Conservation (phyloP, 164 flowering plant species). For the Hamamelis virginiana region DNA sequence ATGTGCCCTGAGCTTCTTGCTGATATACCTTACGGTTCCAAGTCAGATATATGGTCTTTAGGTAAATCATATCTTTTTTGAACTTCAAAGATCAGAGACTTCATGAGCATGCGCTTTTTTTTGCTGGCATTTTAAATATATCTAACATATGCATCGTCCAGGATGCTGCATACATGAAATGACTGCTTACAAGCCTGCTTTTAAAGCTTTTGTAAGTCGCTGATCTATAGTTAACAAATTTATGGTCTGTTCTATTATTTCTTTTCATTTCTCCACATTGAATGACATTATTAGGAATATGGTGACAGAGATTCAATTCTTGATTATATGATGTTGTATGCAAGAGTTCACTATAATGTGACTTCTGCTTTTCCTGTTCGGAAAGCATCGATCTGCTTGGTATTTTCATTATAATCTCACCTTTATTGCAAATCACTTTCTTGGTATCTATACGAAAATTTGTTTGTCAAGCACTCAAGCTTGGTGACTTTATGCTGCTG, state of each 20-base stretch:
- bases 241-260: not conserved
- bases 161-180: constrained; percentile 98
- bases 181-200: constrained; percentile 86
- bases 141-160: constrained; percentile 29
- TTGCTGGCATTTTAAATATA: constrained; percentile 8
- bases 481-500: not conserved
- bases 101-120: not conserved
- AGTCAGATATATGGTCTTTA: constrained; percentile 98
- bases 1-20: constrained; percentile 99
- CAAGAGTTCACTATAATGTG: not conserved
- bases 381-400: too few species aligned
- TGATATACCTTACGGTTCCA: constrained; percentile 98
- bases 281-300: too few species aligned
- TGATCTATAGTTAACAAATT: not conserved
- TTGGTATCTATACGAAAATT: not conserved
- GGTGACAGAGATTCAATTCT: not conserved
- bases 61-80: constrained; percentile 39
- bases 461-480: too few species aligned
- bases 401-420: not conserved
- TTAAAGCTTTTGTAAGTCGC: constrained; percentile 95
- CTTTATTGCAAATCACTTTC: not conserved
- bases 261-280: too few species aligned
- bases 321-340: not conserved
- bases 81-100: not conserved
- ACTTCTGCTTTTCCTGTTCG: not conserved